phyloP scores from a whole-genome alignment of 108 stramenopile genomes.

The Pseudonitzschia delicatissima region DNA sequence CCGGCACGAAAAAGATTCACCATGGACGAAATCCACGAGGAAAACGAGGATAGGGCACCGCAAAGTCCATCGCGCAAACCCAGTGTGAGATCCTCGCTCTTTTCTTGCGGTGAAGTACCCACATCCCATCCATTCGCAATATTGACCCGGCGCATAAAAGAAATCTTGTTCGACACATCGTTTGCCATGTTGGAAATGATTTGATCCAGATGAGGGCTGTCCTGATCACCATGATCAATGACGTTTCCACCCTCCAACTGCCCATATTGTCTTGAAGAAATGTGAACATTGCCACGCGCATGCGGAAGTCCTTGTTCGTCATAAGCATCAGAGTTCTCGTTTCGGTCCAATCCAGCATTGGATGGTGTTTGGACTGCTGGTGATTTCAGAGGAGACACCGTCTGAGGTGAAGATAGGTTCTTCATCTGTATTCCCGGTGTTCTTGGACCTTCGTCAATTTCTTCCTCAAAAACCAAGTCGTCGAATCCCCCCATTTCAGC shows the following conservation, averaged over 20 bases:
- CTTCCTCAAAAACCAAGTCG: conserved; percentile 30
- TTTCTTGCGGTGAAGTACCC: conserved; percentile 73
- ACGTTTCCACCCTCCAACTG: conserved; percentile 24
- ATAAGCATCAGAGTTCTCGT: not conserved
- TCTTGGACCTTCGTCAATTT: conserved; percentile 7
- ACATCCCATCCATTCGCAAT: conserved; percentile 79
- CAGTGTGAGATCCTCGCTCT: conserved; percentile 75
- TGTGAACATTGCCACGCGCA: conserved; percentile 5
- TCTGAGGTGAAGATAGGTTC: too few relatives aligned
- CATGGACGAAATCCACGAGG: conserved; percentile 78
- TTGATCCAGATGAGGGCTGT: conserved; percentile 42
- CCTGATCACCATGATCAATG: conserved; percentile 29
- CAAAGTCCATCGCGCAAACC: conserved; percentile 81
- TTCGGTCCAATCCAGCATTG: not conserved
- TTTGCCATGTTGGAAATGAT: conserved; percentile 44
- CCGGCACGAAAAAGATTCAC: conserved; percentile 55
- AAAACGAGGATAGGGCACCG: conserved; percentile 72
- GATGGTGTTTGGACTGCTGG: not conserved
- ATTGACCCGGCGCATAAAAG: conserved; percentile 48
- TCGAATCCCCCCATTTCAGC: conserved; percentile 15
- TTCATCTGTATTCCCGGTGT: not conserved
- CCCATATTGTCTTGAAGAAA: conserved; percentile 20
- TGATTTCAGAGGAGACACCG: not conserved
- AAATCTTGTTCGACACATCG: conserved; percentile 49
- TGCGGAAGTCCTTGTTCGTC: conserved; percentile 9